Evolutionary conservation across 495 filamentous ascomycete species (phyloP).

Genomic region (Jackrogersella minutella): DNA sequence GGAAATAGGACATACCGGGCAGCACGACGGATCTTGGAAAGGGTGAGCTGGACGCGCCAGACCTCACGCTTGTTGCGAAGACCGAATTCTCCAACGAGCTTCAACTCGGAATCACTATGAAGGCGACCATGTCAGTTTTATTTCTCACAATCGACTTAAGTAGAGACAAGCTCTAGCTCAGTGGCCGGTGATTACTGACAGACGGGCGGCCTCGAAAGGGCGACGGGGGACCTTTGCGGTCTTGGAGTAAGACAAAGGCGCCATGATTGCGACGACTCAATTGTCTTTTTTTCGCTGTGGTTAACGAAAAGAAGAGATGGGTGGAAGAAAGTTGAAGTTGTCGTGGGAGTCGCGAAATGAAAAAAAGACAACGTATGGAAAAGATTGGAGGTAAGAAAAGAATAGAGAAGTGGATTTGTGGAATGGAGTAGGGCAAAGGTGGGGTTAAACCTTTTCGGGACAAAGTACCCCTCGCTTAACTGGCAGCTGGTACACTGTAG

Average conservation of each 20-base stretch:
- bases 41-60: constrained; percentile 98
- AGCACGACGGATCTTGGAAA: constrained; percentile 99
- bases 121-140: constrained; percentile 54
- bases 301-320: constrained; percentile 28
- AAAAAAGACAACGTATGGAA: constrained; percentile 40
- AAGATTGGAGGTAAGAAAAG: constrained; percentile 43
- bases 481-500: neutral
- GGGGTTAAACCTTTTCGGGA: constrained; percentile 22
- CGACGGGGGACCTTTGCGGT: constrained; percentile 92
- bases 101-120: constrained; percentile 95
- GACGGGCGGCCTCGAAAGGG: constrained; percentile 97
- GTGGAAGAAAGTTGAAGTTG: constrained; percentile 50
- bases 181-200: constrained; percentile 97
- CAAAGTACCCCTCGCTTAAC: constrained; percentile 43
- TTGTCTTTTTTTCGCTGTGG: constrained; percentile 36
- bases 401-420: constrained; percentile 51
- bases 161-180: constrained; percentile 97
- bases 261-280: constrained; percentile 49
- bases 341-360: constrained; percentile 49
- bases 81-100: constrained; percentile 98
- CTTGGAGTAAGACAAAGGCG: constrained; percentile 85
- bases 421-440: constrained; percentile 43
- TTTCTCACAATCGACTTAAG: constrained; percentile 83
- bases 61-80: constrained; percentile 99
- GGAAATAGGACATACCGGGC: constrained; percentile 76